phyloP scores from a whole-genome alignment of 495 filamentous ascomycete species.

The Bombardia bombarda region DNA sequence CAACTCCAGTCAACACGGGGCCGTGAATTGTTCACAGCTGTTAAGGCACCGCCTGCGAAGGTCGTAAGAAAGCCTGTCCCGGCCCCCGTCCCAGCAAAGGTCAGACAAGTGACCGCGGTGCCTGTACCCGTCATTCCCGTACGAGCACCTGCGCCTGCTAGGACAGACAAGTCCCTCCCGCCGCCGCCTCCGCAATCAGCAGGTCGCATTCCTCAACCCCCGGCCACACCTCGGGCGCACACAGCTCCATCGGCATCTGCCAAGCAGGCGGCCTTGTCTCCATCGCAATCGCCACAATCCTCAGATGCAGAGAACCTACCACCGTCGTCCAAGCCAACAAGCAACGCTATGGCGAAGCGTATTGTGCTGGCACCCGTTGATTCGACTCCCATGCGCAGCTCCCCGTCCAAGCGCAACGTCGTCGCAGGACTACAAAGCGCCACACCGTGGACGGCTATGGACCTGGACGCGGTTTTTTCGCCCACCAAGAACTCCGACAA shows the following conservation, averaged over 20 bases:
- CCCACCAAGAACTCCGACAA: conserved; percentile 47
- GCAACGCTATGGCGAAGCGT: conserved; percentile 24
- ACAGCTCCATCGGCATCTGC: conserved; percentile 22
- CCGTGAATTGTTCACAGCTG: conserved; percentile 6
- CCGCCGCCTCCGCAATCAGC: conserved; percentile 18
- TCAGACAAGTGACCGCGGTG: background rate
- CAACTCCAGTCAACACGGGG: conserved; percentile 1
- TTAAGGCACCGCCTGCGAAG: conserved; percentile 5
- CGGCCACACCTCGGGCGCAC: conserved; percentile 26
- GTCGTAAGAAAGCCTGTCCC: conserved; percentile 11
- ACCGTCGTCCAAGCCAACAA: conserved; percentile 51
- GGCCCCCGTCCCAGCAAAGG: background rate
- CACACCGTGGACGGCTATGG: conserved; percentile 63
- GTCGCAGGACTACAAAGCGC: conserved; percentile 50
- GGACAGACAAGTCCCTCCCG: conserved; percentile 22
- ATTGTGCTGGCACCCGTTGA: conserved; percentile 43
- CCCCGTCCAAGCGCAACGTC: conserved; percentile 58
- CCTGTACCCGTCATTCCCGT: background rate
- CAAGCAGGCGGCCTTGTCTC: conserved; percentile 34
- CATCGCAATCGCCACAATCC: conserved; percentile 61
- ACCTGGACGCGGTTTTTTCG: conserved; percentile 57
- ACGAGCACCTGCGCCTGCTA: conserved; percentile 9
- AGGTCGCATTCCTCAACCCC: conserved; percentile 13
- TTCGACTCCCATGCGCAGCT: conserved; percentile 46
- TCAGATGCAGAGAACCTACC: conserved; percentile 78